phyloP scores from a whole-genome alignment of 345 rosid genomes.

The Populus tremula region DNA sequence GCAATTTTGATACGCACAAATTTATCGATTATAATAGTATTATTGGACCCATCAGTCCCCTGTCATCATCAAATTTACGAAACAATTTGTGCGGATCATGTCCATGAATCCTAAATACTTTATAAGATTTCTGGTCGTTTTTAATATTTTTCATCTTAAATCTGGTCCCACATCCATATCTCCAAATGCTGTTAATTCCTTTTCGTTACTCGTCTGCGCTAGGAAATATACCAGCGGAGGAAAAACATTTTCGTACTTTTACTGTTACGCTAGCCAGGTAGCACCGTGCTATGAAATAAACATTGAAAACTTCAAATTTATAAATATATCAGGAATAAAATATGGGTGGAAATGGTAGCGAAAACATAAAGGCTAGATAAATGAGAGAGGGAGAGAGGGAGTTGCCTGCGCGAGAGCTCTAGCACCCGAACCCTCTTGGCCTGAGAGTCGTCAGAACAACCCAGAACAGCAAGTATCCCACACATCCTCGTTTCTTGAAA shows the following conservation, averaged over 20 bases:
- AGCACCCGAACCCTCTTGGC: conserved; percentile 92
- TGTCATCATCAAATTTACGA: neutral
- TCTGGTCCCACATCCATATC: conserved; percentile 9
- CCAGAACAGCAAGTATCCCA: conserved; percentile 92
- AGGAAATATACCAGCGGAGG: neutral
- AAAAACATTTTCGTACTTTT: neutral
- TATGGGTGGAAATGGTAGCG: neutral
- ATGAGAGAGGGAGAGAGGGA: neutral
- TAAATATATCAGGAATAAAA: too few relatives aligned
- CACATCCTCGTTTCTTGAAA: conserved; percentile 48
- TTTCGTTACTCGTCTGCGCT: neutral
- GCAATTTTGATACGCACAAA: neutral
- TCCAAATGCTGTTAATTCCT: neutral
- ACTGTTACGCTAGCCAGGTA: neutral
- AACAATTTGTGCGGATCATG: neutral
- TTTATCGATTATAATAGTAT: neutral
- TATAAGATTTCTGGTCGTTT: neutral
- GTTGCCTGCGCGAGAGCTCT: conserved; percentile 98
- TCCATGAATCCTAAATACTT: neutral
- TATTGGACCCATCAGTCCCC: neutral
- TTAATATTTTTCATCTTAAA: neutral
- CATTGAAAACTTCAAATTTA: neutral
- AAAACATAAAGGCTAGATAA: neutral
- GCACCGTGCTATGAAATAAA: neutral
- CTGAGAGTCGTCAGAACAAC: conserved; percentile 90